Base-by-base conservation (phyloP, 495 filamentous ascomycete genomes). In the Neurospora pannonica region DNA sequence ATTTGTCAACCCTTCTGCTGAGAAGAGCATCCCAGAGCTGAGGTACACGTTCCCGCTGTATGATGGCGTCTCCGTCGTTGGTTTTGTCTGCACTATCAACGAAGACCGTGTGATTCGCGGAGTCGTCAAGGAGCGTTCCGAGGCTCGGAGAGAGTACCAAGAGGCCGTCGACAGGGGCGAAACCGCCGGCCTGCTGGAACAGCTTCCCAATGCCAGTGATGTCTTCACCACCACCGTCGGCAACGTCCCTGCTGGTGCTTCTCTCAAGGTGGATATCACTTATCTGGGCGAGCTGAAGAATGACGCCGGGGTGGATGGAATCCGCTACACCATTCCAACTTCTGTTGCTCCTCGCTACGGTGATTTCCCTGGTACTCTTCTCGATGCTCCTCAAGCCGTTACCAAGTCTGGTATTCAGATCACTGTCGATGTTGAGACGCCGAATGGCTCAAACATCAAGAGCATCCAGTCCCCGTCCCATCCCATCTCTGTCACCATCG, bases 231-330 rank as follows among this genome's bases (percentile, higher is more conserved):
- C 89, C 1, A 88, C 86, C 5, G 78, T 93, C 3, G 90, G 89
- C 36, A 92, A 92, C 75, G 84, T 93, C 38, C 88, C 88, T 0
- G 84, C 87, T 1, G 83, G 84, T 3, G 82, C 81, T 10, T 84
- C 78, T 19, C 83, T 92, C 11, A 71, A 85, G 11, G 85, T 92
- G 15, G 85, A 88, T 38, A 87, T 92, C 73, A 88, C 86, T 4
- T 92, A 92, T 76, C 79, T 92, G 3, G 88, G 89, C 17, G 91
- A 93, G 77, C 81, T 93, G 74, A 91, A 91, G 78, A 86, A 91
- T 76, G 89, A 92, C 77, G 83, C 85, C 69, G 88, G 89, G 71
- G 82, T 84, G 2, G 87, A 92, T 78, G 89, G 90, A 17, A 86
- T 88, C 62, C 86, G 89, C 13, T 90, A 91, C 76, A 92, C 87